Conservation (phyloP, 441 rosid species). For the Biscutella laevigata region DNA sequence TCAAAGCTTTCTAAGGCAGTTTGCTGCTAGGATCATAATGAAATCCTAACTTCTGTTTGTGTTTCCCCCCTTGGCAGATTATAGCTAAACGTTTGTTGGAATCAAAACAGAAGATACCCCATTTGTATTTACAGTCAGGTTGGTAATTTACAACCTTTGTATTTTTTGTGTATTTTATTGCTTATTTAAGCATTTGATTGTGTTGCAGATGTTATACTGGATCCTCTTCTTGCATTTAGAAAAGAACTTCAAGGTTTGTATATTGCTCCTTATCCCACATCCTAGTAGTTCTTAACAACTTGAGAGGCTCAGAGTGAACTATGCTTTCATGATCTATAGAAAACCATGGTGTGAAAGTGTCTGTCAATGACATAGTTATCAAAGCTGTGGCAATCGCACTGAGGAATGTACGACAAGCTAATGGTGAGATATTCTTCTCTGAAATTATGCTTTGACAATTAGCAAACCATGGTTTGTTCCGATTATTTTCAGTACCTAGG, state of each 20-base stretch:
- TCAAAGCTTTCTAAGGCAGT: not conserved
- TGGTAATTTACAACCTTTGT: slow-evolving; percentile 12
- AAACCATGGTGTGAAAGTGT: slow-evolving; percentile 71
- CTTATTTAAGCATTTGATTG: slow-evolving; percentile 19
- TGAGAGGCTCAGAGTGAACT: slow-evolving; percentile 24
- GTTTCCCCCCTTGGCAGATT: slow-evolving; percentile 38
- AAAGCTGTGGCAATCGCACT: slow-evolving; percentile 86
- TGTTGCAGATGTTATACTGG: slow-evolving; percentile 78
- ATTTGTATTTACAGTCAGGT: slow-evolving; percentile 89
- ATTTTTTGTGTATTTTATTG: slow-evolving; percentile 15
- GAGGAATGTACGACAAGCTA: slow-evolving; percentile 79
- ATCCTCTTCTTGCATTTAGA: slow-evolving; percentile 88
- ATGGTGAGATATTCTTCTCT: slow-evolving; percentile 49
- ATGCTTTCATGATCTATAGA: slow-evolving; percentile 42
- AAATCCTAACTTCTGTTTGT: slow-evolving; percentile 9
- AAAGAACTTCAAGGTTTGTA: slow-evolving; percentile 78
- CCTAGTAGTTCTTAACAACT: not conserved
- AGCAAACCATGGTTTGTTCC: not conserved
- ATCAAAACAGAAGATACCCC: slow-evolving; percentile 88
- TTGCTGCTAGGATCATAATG: slow-evolving; percentile 13
- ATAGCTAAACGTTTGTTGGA: slow-evolving; percentile 90
- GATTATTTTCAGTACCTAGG: slow-evolving; percentile 4
- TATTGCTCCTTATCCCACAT: slow-evolving; percentile 20
- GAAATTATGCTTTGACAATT: not conserved
- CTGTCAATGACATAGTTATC: slow-evolving; percentile 92